Percentiles rank a stretch among this genome's conserved stretches.
Evolutionary conservation across 257 asterid species (phyloP).

Genomic region (Salvia hispanica): DNA sequence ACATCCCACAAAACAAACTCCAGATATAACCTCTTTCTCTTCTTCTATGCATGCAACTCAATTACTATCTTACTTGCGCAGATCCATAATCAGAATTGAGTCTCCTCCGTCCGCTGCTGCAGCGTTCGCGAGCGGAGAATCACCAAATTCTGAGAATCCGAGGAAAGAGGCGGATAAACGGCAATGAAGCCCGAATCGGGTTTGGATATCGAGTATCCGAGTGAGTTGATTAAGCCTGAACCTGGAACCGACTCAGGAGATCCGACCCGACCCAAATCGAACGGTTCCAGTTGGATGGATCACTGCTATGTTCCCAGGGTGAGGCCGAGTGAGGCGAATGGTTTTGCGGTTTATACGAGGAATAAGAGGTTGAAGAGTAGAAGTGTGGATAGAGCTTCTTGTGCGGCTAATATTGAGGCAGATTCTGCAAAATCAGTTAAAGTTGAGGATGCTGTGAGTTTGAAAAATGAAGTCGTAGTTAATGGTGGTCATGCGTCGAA

Average conservation of each 20-base stretch:
- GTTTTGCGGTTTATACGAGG: slow-evolving; percentile 68
- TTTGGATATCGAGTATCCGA: slow-evolving; percentile 31
- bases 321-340: slow-evolving; percentile 58
- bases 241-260: slow-evolving; percentile 32
- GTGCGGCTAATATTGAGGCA: slow-evolving; percentile 33
- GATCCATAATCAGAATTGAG: slow-evolving; percentile 37
- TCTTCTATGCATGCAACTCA: slow-evolving; percentile 38
- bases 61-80: slow-evolving; percentile 24
- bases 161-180: slow-evolving; percentile 28
- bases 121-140: slow-evolving; percentile 36
- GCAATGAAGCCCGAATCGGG: slow-evolving; percentile 58
- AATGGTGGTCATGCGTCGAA: slow-evolving; percentile 31
- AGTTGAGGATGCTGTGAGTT: slow-evolving; percentile 32
- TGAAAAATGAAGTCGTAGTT: slow-evolving; percentile 30
- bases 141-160: slow-evolving; percentile 35
- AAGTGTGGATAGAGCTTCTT: slow-evolving; percentile 33
- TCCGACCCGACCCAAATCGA: slow-evolving; percentile 36
- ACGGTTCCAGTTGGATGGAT: slow-evolving; percentile 43
- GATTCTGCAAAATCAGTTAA: slow-evolving; percentile 32
- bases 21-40: slow-evolving; percentile 8
- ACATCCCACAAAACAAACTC: slow-evolving; percentile 22
- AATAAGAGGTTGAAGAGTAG: slow-evolving; percentile 60
- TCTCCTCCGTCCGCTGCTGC: slow-evolving; percentile 34
- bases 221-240: slow-evolving; percentile 25
- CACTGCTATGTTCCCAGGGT: slow-evolving; percentile 41